Evolutionary conservation across 306 rosid genomes (phyloP), one percentile per base, ranked within the genome.

Genomic region (Begonia peltatifolia): DNA sequence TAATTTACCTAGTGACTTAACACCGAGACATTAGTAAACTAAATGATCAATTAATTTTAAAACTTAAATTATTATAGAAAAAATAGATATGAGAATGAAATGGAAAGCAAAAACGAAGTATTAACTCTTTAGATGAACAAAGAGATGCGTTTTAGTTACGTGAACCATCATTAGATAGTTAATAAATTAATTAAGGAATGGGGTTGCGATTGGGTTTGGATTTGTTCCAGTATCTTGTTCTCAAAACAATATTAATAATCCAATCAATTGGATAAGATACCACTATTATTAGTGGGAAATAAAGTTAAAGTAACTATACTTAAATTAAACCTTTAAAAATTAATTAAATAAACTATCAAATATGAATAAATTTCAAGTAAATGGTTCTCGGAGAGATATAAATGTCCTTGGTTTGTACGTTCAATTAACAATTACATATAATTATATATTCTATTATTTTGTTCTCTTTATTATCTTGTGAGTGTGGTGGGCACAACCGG

Each of bases 131-230:
- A 14, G 17, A 55, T 50, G 54, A 69, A 61, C 13, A 63, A 59
- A 62, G 53, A 65, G 68, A 65, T 56, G 52, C 64, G 23, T 74
- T 65, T 71, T 66, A 48, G 52, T 58, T 64, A 22, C 57, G 36
- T 43, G 13, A 50, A 47, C 47, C 46, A 12, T 10, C 46, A 48
- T 52, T 41, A 53, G 61, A 61, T 65, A 58, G 55, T 53, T 20
- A 49, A 38, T n/a, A n/a, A n/a, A 55, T 12, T 25, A 17, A 42
- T 9, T 1, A 50, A 50, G 12, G 49, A 20, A 20, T 12, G 5
- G 15, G 47, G 74, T 83, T 84, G 85, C 81, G 87, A 79, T 79
- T 81, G 72, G 83, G 77, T 76, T 76, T 76, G 57, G 71, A 74
- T 61, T 74, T 71, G 75, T 58, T 41, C 41, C 57, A 59, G 16